These are phyloP conservation scores for Astrocystis sublimbata DNA, from an alignment of 495 filamentous ascomycete species.

Conservation along the genomic window DNA sequence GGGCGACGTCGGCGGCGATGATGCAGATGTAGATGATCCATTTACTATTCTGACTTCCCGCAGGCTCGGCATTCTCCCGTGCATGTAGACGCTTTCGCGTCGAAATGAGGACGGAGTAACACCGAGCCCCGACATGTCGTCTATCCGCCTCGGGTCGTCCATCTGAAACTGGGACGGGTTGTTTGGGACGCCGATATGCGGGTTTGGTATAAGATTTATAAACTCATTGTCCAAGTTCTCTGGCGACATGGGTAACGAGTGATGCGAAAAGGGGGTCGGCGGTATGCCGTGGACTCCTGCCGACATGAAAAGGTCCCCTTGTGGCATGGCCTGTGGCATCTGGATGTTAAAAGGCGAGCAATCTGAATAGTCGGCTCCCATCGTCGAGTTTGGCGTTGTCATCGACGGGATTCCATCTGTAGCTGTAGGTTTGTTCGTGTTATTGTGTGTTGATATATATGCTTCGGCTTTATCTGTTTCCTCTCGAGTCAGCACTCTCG, in stretches of 20 bases:
- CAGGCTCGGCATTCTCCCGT: slow-evolving; percentile 15
- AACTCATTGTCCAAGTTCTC: slow-evolving; percentile 17
- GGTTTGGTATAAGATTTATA: slow-evolving; percentile 11
- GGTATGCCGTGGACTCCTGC: slow-evolving; percentile 12
- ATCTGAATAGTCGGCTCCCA: slow-evolving; percentile 18
- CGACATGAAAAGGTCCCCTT: slow-evolving; percentile 8
- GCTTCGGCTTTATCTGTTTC: slow-evolving; percentile 21
- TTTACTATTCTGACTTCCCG: slow-evolving; percentile 15
- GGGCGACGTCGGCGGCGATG: slow-evolving; percentile 14
- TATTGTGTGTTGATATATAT: slow-evolving; percentile 16
- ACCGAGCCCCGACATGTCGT: slow-evolving; percentile 11
- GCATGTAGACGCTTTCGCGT: slow-evolving; percentile 13
- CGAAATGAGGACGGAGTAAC: slow-evolving; percentile 9
- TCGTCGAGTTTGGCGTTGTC: slow-evolving; percentile 5
- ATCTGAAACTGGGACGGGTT: slow-evolving; percentile 16
- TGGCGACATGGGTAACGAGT: slow-evolving; percentile 14
- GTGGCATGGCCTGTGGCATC: neutral
- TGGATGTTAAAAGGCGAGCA: slow-evolving; percentile 6
- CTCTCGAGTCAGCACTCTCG: slow-evolving; percentile 5
- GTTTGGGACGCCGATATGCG: slow-evolving; percentile 3
- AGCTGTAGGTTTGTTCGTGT: slow-evolving; percentile 12
- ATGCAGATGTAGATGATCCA: slow-evolving; percentile 9
- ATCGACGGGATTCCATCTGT: slow-evolving; percentile 1
- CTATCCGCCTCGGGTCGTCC: slow-evolving; percentile 7
- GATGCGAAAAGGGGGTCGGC: slow-evolving; percentile 15